Conservation (phyloP, 2,329 filamentous ascomycete species). For the Nemania bipapillata region DNA sequence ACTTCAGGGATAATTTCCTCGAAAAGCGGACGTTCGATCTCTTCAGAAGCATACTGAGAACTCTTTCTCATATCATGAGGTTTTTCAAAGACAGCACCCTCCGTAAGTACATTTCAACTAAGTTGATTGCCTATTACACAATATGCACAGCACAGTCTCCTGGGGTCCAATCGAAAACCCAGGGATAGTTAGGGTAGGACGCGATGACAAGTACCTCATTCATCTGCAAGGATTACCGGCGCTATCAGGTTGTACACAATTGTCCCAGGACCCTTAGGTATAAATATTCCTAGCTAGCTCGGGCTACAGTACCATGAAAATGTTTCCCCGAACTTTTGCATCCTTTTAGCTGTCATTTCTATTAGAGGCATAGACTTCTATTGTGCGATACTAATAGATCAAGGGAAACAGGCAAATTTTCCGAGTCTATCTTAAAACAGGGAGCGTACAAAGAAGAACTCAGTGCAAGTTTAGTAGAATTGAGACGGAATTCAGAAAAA, state of each 20-base stretch:
- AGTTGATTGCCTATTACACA: background rate
- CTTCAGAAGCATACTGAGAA: conserved; percentile 23
- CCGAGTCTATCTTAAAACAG: conserved; percentile 26
- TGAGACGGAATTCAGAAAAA: conserved; percentile 6
- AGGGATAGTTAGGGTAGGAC: too few species aligned
- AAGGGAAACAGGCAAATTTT: conserved; percentile 12
- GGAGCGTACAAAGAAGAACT: conserved; percentile 25
- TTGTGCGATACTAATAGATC: background rate
- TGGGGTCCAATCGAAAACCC: too few species aligned
- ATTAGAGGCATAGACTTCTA: background rate
- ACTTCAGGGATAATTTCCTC: conserved; percentile 1
- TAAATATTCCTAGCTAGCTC: too few species aligned
- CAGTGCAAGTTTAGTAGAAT: conserved; percentile 9
- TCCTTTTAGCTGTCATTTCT: too few species aligned
- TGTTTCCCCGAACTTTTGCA: too few species aligned
- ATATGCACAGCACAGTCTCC: too few species aligned
- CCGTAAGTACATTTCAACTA: conserved; percentile 9
- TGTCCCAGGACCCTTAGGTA: too few species aligned
- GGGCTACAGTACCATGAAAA: too few species aligned
- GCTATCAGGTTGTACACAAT: too few species aligned
- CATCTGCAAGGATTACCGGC: too few species aligned
- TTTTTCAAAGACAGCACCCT: conserved; percentile 29
- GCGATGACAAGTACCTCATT: too few species aligned
- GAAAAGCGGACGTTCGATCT: conserved; percentile 24
- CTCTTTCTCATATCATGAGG: conserved; percentile 23